Evolutionary conservation across 345 rosid genomes (phyloP).

Genomic region (Boechera divaricarpa): DNA sequence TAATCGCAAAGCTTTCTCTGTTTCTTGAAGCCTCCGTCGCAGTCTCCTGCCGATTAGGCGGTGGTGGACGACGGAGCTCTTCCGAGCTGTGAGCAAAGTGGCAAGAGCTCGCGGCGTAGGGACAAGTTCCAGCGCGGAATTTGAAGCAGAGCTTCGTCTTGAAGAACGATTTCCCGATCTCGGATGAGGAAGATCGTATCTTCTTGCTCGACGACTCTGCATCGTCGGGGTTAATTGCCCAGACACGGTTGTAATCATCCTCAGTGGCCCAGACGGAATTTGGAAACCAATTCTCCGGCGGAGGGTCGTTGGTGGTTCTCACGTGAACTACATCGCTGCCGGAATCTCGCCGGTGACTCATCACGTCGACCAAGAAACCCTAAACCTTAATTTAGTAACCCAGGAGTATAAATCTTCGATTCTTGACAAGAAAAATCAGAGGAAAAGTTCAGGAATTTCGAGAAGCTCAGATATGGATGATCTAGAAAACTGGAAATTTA

Average conservation of each 20-base stretch:
- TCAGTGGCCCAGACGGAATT: constrained; percentile 77
- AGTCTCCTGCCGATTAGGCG: constrained; percentile 76
- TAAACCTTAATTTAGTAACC: constrained; percentile 40
- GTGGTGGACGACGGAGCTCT: constrained; percentile 87
- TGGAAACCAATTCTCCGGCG: constrained; percentile 57
- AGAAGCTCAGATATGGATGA: constrained; percentile 36
- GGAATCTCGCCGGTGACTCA: constrained; percentile 64
- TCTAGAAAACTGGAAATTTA: not conserved
- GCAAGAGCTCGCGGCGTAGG: constrained; percentile 62
- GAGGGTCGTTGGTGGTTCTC: constrained; percentile 49
- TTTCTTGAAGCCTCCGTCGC: constrained; percentile 78
- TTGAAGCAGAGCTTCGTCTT: constrained; percentile 90
- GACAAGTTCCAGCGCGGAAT: constrained; percentile 78
- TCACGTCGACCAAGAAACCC: constrained; percentile 24
- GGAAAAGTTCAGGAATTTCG: constrained; percentile 7
- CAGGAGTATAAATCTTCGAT: constrained; percentile 22
- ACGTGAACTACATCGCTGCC: constrained; percentile 71
- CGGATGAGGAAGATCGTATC: constrained; percentile 48
- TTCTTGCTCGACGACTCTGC: constrained; percentile 66
- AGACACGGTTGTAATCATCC: constrained; percentile 65
- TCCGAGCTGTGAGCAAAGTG: constrained; percentile 90
- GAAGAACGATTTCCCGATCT: constrained; percentile 80
- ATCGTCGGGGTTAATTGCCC: constrained; percentile 48
- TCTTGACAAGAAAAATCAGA: constrained; percentile 3
- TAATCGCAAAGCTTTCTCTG: constrained; percentile 80